Evolutionary conservation across 805 yeast species (phyloP).

Genomic region (Metschnikowia gruessii): DNA sequence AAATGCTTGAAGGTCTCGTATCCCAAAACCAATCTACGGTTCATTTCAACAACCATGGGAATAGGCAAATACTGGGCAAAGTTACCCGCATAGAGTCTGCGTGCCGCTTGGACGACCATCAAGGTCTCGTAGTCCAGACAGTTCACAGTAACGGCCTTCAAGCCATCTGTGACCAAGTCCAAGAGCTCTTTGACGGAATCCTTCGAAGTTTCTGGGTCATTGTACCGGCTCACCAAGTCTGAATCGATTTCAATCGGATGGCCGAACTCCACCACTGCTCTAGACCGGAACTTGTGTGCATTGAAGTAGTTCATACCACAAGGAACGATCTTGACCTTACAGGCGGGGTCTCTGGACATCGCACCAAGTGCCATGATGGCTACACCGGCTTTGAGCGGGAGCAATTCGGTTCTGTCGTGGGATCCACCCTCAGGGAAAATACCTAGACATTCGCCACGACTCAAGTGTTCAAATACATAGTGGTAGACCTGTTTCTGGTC

Average conservation of each 20-base stretch:
- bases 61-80: conserved; percentile 69
- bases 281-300: conserved; percentile 89
- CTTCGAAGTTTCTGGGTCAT: conserved; percentile 61
- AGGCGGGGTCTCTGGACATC: conserved; percentile 69
- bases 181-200: conserved; percentile 72
- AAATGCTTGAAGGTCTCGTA: conserved; percentile 71
- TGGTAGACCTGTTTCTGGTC: conserved; percentile 84
- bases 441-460: conserved; percentile 79
- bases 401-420: conserved; percentile 86
- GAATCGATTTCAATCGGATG: conserved; percentile 65
- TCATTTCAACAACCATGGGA: conserved; percentile 85
- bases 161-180: conserved; percentile 66
- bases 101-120: conserved; percentile 86
- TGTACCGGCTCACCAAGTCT: conserved; percentile 61
- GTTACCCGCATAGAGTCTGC: conserved; percentile 81
- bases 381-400: conserved; percentile 95
- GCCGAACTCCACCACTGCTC: conserved; percentile 96
- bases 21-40: conserved; percentile 80
- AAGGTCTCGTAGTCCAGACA: conserved; percentile 87
- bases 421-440: conserved; percentile 99
- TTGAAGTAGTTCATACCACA: conserved; percentile 98
- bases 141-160: conserved; percentile 82
- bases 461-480: conserved; percentile 78
- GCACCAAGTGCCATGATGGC: conserved; percentile 98
- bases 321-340: conserved; percentile 85